phyloP scores from a whole-genome alignment of 495 filamentous ascomycete species.

The Copromyces sp. region DNA sequence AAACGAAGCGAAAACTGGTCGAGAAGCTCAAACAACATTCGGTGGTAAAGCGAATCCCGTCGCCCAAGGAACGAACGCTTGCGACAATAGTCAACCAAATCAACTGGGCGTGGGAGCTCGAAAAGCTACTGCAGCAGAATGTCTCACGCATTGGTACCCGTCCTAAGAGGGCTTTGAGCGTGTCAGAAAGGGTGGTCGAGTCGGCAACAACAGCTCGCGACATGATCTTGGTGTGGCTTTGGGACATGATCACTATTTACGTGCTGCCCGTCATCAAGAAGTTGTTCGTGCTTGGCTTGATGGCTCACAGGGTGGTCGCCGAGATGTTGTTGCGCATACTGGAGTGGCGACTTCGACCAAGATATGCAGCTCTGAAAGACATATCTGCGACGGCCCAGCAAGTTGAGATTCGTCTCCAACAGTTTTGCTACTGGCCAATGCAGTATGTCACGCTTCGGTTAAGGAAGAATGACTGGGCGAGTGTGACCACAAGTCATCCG shows the following conservation, averaged over 20 bases:
- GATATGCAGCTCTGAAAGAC: conserved; percentile 82
- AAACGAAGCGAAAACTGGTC: conserved; percentile 52
- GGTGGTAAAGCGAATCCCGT: conserved; percentile 61
- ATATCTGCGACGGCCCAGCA: conserved; percentile 97
- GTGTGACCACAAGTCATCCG: conserved; percentile 87
- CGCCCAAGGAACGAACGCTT: conserved; percentile 73
- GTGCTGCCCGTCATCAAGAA: conserved; percentile 66
- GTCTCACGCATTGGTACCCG: conserved; percentile 70
- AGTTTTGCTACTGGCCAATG: conserved; percentile 98
- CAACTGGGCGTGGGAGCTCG: conserved; percentile 89
- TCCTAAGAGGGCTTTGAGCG: conserved; percentile 74
- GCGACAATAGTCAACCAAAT: conserved; percentile 84
- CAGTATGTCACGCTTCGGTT: conserved; percentile 86
- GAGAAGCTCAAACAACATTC: conserved; percentile 86
- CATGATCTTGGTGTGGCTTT: conserved; percentile 55
- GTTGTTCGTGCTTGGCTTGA: conserved; percentile 63
- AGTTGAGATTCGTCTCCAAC: conserved; percentile 92
- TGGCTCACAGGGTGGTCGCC: conserved; percentile 72
- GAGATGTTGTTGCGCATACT: conserved; percentile 71
- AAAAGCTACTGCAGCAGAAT: conserved; percentile 76
- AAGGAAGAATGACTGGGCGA: conserved; percentile 88
- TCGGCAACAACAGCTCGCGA: conserved; percentile 80
- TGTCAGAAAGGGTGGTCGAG: conserved; percentile 90
- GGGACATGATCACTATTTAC: conserved; percentile 63
- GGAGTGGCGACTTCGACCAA: conserved; percentile 77